Conservation (phyloP, 2,329 filamentous ascomycete species). For the Calonectria pteridis region DNA sequence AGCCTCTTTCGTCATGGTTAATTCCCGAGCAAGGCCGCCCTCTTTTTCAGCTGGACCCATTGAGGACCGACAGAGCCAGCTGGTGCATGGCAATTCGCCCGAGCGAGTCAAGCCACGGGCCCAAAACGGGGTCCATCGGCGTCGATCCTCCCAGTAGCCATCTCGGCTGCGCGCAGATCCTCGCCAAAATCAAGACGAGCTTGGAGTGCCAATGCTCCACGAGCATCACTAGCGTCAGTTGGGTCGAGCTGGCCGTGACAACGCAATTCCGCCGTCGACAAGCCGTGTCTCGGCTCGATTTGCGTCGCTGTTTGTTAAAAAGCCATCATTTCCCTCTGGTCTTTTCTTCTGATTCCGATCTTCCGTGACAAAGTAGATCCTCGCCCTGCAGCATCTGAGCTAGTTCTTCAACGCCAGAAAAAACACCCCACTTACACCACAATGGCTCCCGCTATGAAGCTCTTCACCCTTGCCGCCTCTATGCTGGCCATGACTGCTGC, state of each 20-base stretch:
- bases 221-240: background rate
- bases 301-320: background rate
- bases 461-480: constrained; percentile 14
- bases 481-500: constrained; percentile 33
- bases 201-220: background rate
- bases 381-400: background rate
- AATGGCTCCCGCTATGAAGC: constrained; percentile 9
- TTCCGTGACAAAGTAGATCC: background rate
- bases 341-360: background rate
- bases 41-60: background rate
- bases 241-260: background rate
- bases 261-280: background rate
- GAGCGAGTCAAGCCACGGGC: background rate
- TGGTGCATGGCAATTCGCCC: background rate
- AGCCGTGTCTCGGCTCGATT: background rate
- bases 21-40: background rate
- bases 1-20: background rate
- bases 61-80: background rate
- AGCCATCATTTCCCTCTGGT: background rate
- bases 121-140: background rate
- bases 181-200: background rate
- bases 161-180: background rate
- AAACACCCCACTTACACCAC: background rate
- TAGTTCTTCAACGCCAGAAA: too few species aligned
- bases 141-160: background rate